Evolutionary conservation across 371 early-diverging fungal species (phyloP), one percentile per base, ranked within the genome.

Genomic region (Syncephalastrum contaminatum): DNA sequence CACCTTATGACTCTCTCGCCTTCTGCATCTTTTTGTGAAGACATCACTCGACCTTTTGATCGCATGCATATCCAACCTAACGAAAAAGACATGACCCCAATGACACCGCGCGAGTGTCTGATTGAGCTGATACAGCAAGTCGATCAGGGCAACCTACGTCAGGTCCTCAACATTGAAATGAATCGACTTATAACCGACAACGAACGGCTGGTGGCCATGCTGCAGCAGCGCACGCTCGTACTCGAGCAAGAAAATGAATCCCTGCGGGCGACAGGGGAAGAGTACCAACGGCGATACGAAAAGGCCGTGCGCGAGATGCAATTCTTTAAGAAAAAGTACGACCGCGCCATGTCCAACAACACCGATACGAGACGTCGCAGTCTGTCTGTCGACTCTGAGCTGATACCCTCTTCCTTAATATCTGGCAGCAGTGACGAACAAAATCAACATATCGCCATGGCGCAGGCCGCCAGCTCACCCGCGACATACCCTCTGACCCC

Each of bases 221-320:
- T 75, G 21, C 67, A 75, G 21, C 69, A 75, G 25, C 58, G 75
- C 18, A 54, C 69, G 10, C 66, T 69, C 15, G 45, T 64, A 19
- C 49, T 75, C 3, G 72, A 71, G 49, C 67, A 67, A 43, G 70
- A 75, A 50, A 67, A 67, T 20, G 65, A 66, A 22, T 52, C 64
- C 7, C 54, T 75, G n/a, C 60, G 58, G 43, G 21, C 21, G 10
- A 42, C 43, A 2, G 57, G 60, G 36, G 58, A 58, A 7, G 61
- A 36, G 16, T 58, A 65, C 44, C 72, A 71, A 15, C 53, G 62
- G 4, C 57, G 72, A 24, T 73, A 77, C 41, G 77, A 77, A 48
- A 77, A 77, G 30, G 77, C 77, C 4, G 77, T 77, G 8, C 66
- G 77, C 5, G 77, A 77, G 47, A 71, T 73, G 69, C 77, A 77